Evolutionary conservation across 768 basidiomycete genomes (phyloP).

Genomic region (Neoboletus magnificus): DNA sequence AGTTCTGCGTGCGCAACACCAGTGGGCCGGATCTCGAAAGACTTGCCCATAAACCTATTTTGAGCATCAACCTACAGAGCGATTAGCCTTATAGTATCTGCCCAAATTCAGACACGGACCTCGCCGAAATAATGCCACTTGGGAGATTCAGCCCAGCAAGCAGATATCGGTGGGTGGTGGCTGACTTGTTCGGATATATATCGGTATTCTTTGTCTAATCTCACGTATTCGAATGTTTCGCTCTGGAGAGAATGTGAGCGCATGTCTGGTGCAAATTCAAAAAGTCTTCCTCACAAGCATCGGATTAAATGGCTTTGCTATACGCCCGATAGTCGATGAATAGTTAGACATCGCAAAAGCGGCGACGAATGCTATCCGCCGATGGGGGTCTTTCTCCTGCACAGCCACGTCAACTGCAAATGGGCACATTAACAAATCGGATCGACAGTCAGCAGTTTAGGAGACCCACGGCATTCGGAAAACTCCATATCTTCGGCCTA

Average conservation of each 20-base stretch:
- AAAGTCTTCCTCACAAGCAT: slow-evolving; percentile 63
- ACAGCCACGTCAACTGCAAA: slow-evolving; percentile 78
- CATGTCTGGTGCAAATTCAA: background rate
- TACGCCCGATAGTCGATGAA: slow-evolving; percentile 91
- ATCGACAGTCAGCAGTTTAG: background rate
- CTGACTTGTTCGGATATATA: slow-evolving; percentile 97
- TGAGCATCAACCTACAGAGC: slow-evolving; percentile 81
- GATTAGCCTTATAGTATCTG: background rate
- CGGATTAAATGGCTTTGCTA: slow-evolving; percentile 97
- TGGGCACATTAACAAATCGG: slow-evolving; percentile 4
- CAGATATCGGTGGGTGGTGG: slow-evolving; percentile 95
- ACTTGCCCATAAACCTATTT: slow-evolving; percentile 95
- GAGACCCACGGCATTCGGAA: slow-evolving; percentile 73
- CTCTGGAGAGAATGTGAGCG: slow-evolving; percentile 40
- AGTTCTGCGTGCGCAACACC: slow-evolving; percentile 91
- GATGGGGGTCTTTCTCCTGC: slow-evolving; percentile 68
- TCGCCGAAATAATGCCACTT: slow-evolving; percentile 90
- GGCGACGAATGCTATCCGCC: slow-evolving; percentile 86
- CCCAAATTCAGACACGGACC: slow-evolving; percentile 33
- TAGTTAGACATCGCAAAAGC: slow-evolving; percentile 99
- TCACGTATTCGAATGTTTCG: slow-evolving; percentile 94
- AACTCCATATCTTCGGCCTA: slow-evolving; percentile 97
- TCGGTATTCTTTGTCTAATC: slow-evolving; percentile 82
- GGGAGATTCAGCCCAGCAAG: slow-evolving; percentile 91
- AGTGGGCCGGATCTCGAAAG: slow-evolving; percentile 93